Evolutionary conservation across 1,139 yeast genomes (phyloP).

Genomic region (Scheffersomyces titani): DNA sequence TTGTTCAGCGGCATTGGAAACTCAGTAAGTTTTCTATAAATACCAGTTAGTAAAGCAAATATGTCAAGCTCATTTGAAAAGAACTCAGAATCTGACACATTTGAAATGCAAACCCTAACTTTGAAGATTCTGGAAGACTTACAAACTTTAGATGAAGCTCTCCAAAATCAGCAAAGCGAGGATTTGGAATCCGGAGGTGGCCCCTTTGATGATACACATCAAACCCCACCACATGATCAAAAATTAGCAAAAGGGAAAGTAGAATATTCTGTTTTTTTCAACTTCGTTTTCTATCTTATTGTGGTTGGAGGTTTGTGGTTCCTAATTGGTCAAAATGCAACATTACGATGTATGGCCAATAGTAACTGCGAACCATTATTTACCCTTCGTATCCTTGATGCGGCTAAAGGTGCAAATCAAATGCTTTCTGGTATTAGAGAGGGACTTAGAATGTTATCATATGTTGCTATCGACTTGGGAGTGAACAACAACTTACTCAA

Average conservation of each 20-base stretch:
- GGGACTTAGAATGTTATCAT: slow-evolving; percentile 53
- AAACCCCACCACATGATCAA: not conserved
- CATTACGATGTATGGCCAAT: not conserved
- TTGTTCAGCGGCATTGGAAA: not conserved
- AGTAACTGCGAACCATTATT: not conserved
- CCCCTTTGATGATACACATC: not conserved
- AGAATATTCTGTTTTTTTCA: not conserved
- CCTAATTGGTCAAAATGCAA: not conserved
- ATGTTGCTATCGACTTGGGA: slow-evolving; percentile 56
- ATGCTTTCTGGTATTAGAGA: slow-evolving; percentile 41
- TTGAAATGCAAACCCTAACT: not conserved
- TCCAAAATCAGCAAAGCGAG: not conserved
- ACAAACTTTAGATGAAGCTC: not conserved
- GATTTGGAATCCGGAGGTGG: not conserved
- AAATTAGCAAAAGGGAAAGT: not conserved
- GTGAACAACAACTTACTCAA: slow-evolving; percentile 6
- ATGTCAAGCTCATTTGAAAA: not conserved
- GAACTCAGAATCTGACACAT: not conserved
- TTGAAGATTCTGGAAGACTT: not conserved
- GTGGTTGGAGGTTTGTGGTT: not conserved
- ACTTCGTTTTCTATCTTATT: not conserved
- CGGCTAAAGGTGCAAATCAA: not conserved
- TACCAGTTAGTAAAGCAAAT: not conserved
- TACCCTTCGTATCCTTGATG: not conserved
- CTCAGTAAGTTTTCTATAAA: not conserved